phyloP scores from a whole-genome alignment of 2,329 filamentous ascomycete genomes.

The Onygenales sp. region DNA sequence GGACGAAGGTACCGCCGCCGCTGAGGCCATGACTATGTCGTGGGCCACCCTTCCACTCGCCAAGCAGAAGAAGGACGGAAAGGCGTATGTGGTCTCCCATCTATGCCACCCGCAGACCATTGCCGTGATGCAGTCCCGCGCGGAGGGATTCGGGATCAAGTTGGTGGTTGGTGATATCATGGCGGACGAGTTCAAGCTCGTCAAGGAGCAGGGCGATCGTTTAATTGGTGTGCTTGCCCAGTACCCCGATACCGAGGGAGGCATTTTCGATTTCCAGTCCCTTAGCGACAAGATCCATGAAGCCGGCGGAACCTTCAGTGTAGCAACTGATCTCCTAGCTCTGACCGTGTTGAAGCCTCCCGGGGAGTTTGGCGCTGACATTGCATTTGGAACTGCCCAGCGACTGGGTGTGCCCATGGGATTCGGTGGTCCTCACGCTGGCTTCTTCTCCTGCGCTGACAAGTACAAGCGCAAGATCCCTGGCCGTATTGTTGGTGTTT shows the following conservation, averaged over 20 bases:
- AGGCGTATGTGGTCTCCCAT: slow-evolving; percentile 76
- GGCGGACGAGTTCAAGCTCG: slow-evolving; percentile 51
- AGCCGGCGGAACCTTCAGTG: slow-evolving; percentile 69
- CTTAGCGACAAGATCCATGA: slow-evolving; percentile 71
- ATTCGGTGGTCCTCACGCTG: slow-evolving; percentile 88
- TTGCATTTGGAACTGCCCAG: slow-evolving; percentile 89
- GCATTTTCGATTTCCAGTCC: slow-evolving; percentile 62
- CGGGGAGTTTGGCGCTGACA: slow-evolving; percentile 89
- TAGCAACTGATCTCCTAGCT: slow-evolving; percentile 81
- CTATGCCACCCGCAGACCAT: slow-evolving; percentile 78
- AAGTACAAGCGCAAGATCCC: slow-evolving; percentile 93
- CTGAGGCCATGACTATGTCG: slow-evolving; percentile 92
- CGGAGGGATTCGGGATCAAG: slow-evolving; percentile 82
- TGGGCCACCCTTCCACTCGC: slow-evolving; percentile 63
- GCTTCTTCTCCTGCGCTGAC: slow-evolving; percentile 87
- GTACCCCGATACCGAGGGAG: slow-evolving; percentile 83
- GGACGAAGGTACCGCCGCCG: slow-evolving; percentile 84
- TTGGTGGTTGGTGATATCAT: slow-evolving; percentile 65
- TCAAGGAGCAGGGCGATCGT: slow-evolving; percentile 68
- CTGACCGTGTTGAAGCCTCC: slow-evolving; percentile 81
- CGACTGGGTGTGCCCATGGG: slow-evolving; percentile 86
- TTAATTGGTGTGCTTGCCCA: slow-evolving; percentile 87
- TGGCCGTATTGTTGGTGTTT: slow-evolving; percentile 79
- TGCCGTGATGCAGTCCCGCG: slow-evolving; percentile 72
- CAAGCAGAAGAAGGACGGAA: slow-evolving; percentile 63